Evolutionary conservation across 768 basidiomycete genomes (phyloP).

Genomic region (Lactarius trivialis): DNA sequence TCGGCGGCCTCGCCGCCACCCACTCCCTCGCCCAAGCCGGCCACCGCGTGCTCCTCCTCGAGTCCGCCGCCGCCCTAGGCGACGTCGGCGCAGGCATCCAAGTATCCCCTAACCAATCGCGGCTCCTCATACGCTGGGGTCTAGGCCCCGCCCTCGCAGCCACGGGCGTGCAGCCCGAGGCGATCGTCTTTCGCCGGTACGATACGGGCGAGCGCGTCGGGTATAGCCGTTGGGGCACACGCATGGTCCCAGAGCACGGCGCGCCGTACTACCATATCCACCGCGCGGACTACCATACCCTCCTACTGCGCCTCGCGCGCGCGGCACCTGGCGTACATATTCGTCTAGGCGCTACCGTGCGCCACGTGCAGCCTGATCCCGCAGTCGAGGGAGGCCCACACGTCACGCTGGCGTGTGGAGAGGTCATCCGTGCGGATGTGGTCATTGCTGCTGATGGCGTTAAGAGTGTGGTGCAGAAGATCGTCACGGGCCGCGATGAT

Average conservation of each 20-base stretch:
- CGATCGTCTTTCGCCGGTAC: conserved; percentile 35
- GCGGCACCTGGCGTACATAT: conserved; percentile 29
- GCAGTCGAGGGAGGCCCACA: conserved; percentile 25
- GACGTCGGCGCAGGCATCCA: conserved; percentile 41
- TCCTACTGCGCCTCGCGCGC: conserved; percentile 33
- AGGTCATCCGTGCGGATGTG: conserved; percentile 33
- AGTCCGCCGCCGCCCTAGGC: conserved; percentile 34
- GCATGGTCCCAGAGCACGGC: conserved; percentile 31
- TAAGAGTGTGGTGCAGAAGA: conserved; percentile 44
- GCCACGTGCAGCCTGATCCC: conserved; percentile 29
- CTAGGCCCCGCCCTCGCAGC: conserved; percentile 29
- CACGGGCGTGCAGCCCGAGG: conserved; percentile 34
- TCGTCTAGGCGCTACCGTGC: conserved; percentile 32
- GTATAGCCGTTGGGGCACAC: conserved; percentile 32
- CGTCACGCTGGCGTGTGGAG: conserved; percentile 33
- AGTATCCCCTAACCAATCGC: conserved; percentile 36
- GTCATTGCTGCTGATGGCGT: conserved; percentile 38
- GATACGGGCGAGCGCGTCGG: conserved; percentile 34
- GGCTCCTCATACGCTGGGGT: conserved; percentile 36
- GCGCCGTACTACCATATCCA: conserved; percentile 40
- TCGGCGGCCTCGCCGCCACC: conserved; percentile 38
- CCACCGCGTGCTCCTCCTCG: conserved; percentile 36
- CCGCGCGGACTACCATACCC: conserved; percentile 38
- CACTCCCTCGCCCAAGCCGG: conserved; percentile 36
- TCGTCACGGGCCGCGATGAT: conserved; percentile 42